phyloP scores from a whole-genome alignment of 2,329 filamentous ascomycete genomes.

The Acrocalymma vagum region DNA sequence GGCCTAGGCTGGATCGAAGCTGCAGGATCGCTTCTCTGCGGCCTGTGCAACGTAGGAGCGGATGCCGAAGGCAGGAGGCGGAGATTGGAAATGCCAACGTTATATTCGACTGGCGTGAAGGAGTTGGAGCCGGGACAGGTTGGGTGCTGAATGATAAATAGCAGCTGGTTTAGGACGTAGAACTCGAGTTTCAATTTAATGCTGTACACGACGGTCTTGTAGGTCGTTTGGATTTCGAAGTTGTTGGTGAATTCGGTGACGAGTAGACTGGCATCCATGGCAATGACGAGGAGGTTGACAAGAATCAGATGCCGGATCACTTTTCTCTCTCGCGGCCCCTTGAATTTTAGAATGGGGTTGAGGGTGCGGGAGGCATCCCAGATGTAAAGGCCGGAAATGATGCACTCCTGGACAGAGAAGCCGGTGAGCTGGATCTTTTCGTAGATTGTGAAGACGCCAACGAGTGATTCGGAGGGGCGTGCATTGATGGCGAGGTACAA shows the following conservation, averaged over 20 bases:
- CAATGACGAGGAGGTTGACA: slow-evolving; percentile 30
- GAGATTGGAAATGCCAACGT: not conserved
- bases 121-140: not conserved
- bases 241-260: slow-evolving; percentile 26
- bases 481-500: slow-evolving; percentile 61
- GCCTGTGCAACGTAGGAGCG: not conserved
- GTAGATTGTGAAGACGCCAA: slow-evolving; percentile 44
- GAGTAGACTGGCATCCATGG: slow-evolving; percentile 31
- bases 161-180: slow-evolving; percentile 57
- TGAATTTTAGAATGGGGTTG: slow-evolving; percentile 39
- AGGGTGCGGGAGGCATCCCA: slow-evolving; percentile 54
- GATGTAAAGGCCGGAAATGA: slow-evolving; percentile 57
- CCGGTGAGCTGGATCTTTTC: slow-evolving; percentile 52
- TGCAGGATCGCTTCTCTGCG: not conserved
- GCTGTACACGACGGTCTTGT: slow-evolving; percentile 51
- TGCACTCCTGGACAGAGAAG: slow-evolving; percentile 48
- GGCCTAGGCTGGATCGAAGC: too few relatives aligned
- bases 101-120: not conserved
- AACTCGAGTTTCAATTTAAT: slow-evolving; percentile 62
- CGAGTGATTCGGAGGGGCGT: slow-evolving; percentile 33
- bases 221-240: slow-evolving; percentile 32
- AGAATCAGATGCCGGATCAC: slow-evolving; percentile 27
- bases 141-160: slow-evolving; percentile 3
- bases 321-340: slow-evolving; percentile 3
- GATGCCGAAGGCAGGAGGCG: not conserved